A percentile compares a stretch with the other conserved stretches of the same genome.
These are phyloP conservation scores for Fraxinus americana DNA, from an alignment of 257 asterid genomes.

Conservation along the genomic window DNA sequence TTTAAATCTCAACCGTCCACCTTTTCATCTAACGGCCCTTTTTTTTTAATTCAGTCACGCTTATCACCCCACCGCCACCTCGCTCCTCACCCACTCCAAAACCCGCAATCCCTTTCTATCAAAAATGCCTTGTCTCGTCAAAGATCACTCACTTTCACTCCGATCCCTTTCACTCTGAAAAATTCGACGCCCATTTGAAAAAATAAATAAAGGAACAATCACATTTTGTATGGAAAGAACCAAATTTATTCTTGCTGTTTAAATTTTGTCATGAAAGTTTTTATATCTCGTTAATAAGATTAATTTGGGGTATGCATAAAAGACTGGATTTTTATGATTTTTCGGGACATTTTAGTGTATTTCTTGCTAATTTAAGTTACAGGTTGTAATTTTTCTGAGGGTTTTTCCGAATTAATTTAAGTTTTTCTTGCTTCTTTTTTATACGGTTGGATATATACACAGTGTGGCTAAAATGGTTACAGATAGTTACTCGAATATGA, in stretches of 20 bases:
- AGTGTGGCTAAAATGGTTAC: slow-evolving; percentile 42
- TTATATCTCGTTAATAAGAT: not conserved
- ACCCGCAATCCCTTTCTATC: slow-evolving; percentile 13
- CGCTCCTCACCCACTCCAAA: slow-evolving; percentile 6
- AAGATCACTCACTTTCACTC: not conserved
- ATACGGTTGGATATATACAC: not conserved
- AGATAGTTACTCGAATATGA: slow-evolving; percentile 48
- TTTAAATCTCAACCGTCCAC: slow-evolving; percentile 30
- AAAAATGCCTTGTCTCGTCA: slow-evolving; percentile 8
- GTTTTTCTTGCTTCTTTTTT: slow-evolving; percentile 6
- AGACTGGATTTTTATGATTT: slow-evolving; percentile 20
- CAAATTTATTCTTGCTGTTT: not conserved
- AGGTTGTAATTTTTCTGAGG: not conserved
- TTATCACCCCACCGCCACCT: slow-evolving; percentile 18
- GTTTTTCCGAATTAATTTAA: not conserved
- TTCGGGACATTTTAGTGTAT: not conserved
- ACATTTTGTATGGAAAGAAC: slow-evolving; percentile 2
- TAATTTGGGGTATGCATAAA: slow-evolving; percentile 6
- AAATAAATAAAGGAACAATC: not conserved
- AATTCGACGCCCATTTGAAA: not conserved
- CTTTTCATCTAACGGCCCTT: slow-evolving; percentile 35
- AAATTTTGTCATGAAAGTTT: not conserved
- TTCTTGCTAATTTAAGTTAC: slow-evolving; percentile 12
- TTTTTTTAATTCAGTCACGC: slow-evolving; percentile 19
- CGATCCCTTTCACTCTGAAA: slow-evolving; percentile 17